Evolutionary conservation across 202 grass and related monocot species (phyloP).

Genomic region (Sporobolus alterniflorus): DNA sequence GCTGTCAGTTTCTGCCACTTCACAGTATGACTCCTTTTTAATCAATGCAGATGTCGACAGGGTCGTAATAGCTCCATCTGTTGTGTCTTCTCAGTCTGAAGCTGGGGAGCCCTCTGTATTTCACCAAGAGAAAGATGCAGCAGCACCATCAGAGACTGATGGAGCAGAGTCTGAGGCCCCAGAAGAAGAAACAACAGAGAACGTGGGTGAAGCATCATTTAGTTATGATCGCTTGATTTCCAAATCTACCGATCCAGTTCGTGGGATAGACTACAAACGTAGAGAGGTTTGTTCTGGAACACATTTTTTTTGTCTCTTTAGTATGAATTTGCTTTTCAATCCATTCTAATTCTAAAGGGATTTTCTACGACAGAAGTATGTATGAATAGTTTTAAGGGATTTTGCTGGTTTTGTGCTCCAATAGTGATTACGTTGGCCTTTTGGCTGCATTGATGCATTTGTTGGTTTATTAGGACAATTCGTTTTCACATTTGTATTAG

Average conservation of each 20-base stretch:
- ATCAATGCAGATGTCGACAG: constrained; percentile 57
- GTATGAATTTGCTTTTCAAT: neutral
- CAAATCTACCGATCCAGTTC: constrained; percentile 73
- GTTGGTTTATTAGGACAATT: neutral
- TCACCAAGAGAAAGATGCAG: constrained; percentile 58
- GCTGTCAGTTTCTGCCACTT: neutral
- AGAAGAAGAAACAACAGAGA: constrained; percentile 59
- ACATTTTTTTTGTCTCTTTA: neutral
- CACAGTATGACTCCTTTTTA: constrained; percentile 16
- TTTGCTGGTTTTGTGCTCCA: constrained; percentile 6
- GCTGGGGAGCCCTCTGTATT: constrained; percentile 51
- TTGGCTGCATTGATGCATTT: neutral
- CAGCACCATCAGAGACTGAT: constrained; percentile 35
- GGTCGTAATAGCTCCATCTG: constrained; percentile 39
- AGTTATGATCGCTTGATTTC: constrained; percentile 84
- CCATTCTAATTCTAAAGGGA: neutral
- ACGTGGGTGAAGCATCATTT: constrained; percentile 82
- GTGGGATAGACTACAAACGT: constrained; percentile 91
- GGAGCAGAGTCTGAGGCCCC: constrained; percentile 49
- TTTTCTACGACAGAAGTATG: neutral
- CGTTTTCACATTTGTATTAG: neutral
- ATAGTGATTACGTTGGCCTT: neutral
- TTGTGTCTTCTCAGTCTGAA: constrained; percentile 50
- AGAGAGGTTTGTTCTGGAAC: constrained; percentile 81
- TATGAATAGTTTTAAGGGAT: neutral